Base-by-base conservation (phyloP, 2,329 filamentous ascomycete species). In the Tolypocladium nubicola region DNA sequence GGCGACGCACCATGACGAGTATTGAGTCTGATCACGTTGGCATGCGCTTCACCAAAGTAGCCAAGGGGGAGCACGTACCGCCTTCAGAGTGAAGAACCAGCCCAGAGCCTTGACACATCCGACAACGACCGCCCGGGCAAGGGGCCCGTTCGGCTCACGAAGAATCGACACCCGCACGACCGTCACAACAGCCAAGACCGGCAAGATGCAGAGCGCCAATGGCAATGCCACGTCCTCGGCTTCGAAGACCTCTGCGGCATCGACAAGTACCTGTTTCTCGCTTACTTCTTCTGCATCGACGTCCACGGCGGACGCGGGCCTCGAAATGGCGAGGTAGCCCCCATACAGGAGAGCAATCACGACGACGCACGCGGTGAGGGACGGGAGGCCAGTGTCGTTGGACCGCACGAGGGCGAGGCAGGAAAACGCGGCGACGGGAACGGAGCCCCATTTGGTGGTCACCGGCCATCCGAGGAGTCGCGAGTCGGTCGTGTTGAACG, bases 21-120 rank as follows among this genome's bases (percentile, higher is more conserved):
- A 54, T 21, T 49, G 65, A n/a, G 66, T 59, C 73, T 75, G 26
- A 0, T 30, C 2, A 16, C 11, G 30, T 37, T 35, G 10, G 30
- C 26, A 1, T 3, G 16, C 4, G 47, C 30, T 52, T 21, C 8
- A 8, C 4, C 4, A 30, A 8, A 7, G 26, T 3, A 30, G 26
- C 14, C 6, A 5, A 19, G 6, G 45, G 16, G 8, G 8, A 47
- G 19, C 13, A 30, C 45, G 11, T 47, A 76, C 72, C 9, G 65
- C 60, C 49, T 66, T 64, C 3, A 70, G 65, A 0, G 61, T 62
- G 35, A 70, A 74, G 56, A 66, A 71, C 73, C 73, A 77, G 2
- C 66, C 62, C 0, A 64, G 57, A 0, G 68, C 67, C 26, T 75
- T 76, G 0, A 61, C 52, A 0, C 66, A 26, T 0, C 67, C 71